These are phyloP conservation scores for Magnusiomyces tetraspermus DNA, from an alignment of 1,139 yeast species.

Conservation along the genomic window DNA sequence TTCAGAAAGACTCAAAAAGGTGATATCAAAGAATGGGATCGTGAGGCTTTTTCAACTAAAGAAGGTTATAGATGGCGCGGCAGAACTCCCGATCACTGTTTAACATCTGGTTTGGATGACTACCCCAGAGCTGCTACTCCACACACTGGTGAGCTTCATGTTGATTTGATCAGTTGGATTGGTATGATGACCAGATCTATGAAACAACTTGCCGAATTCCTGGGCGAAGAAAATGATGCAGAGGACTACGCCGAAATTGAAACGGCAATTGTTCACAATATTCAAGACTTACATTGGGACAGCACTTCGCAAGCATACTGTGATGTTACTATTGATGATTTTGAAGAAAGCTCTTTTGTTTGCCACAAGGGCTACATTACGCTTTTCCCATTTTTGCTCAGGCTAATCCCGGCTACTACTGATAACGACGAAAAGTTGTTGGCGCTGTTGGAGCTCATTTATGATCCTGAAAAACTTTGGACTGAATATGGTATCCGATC, in stretches of 20 bases:
- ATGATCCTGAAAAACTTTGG: slow-evolving; percentile 70
- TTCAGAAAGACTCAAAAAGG: slow-evolving; percentile 78
- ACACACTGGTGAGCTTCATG: slow-evolving; percentile 81
- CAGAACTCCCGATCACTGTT: slow-evolving; percentile 70
- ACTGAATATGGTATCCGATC: slow-evolving; percentile 74
- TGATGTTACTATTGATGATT: slow-evolving; percentile 69
- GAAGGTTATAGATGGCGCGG: slow-evolving; percentile 94
- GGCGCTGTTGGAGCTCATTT: slow-evolving; percentile 45
- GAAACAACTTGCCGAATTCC: slow-evolving; percentile 59
- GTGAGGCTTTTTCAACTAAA: slow-evolving; percentile 42
- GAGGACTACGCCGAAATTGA: slow-evolving; percentile 45
- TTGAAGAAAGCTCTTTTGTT: slow-evolving; percentile 53
- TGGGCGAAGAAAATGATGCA: slow-evolving; percentile 52
- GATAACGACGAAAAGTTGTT: slow-evolving; percentile 39
- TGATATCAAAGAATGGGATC: slow-evolving; percentile 58
- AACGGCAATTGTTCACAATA: slow-evolving; percentile 47
- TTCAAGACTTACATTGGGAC: slow-evolving; percentile 76
- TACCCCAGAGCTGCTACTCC: slow-evolving; percentile 81
- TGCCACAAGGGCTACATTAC: slow-evolving; percentile 89
- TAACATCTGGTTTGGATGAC: slow-evolving; percentile 93
- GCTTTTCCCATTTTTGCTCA: slow-evolving; percentile 73
- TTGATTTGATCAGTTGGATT: slow-evolving; percentile 86
- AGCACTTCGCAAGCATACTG: slow-evolving; percentile 60
- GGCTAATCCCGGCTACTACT: slow-evolving; percentile 42
- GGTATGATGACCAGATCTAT: slow-evolving; percentile 85